These are phyloP conservation scores for Hanseniaspora mollemarum DNA, from an alignment of 805 yeast genomes.

Conservation along the genomic window DNA sequence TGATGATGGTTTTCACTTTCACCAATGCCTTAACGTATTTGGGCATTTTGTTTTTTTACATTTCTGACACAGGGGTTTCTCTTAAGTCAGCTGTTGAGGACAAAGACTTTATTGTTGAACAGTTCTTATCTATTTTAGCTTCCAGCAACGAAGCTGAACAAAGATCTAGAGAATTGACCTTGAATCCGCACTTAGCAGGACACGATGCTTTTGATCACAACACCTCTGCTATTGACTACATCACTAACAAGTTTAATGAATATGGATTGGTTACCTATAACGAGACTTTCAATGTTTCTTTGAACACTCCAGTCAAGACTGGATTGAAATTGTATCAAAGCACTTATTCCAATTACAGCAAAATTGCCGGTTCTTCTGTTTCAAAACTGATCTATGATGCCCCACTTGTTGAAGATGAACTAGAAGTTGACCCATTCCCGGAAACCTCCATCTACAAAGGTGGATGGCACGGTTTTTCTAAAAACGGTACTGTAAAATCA, in stretches of 20 bases:
- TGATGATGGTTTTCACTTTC: background rate
- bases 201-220: conserved; percentile 36
- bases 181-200: conserved; percentile 50
- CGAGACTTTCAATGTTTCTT: conserved; percentile 49
- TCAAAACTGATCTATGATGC: conserved; percentile 39
- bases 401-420: conserved; percentile 39
- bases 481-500: conserved; percentile 56
- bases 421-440: conserved; percentile 41
- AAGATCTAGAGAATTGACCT: conserved; percentile 45
- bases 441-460: conserved; percentile 42
- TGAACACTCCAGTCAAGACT: conserved; percentile 52
- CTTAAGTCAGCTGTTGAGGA: background rate
- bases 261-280: conserved; percentile 46
- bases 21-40: background rate
- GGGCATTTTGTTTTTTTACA: background rate
- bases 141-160: conserved; percentile 34
- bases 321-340: conserved; percentile 35
- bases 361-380: conserved; percentile 7
- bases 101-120: conserved; percentile 15
- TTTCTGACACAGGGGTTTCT: background rate
- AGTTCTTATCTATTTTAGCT: conserved; percentile 24
- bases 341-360: background rate
- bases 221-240: conserved; percentile 32
- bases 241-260: conserved; percentile 44
- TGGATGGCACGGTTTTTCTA: conserved; percentile 67